These are phyloP conservation scores for Cytospora leucostoma DNA, from an alignment of 2,329 filamentous ascomycete genomes.

Conservation along the genomic window DNA sequence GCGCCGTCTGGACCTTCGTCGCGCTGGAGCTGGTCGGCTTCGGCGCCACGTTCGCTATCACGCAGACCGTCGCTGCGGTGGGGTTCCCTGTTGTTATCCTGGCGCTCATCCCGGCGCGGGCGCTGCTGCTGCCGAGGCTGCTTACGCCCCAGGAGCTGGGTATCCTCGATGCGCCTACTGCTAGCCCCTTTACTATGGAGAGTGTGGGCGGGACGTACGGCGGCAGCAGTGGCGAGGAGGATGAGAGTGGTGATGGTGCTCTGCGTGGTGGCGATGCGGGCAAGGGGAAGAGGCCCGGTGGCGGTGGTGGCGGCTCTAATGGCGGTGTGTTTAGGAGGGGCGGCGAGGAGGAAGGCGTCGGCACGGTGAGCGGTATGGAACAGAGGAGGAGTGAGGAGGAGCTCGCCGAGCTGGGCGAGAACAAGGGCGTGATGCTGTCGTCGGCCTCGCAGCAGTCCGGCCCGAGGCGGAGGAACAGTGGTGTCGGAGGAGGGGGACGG, in stretches of 20 bases:
- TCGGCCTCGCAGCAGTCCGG: slow-evolving; percentile 14
- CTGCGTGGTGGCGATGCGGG: slow-evolving; percentile 15
- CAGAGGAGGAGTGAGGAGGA: slow-evolving; percentile 37
- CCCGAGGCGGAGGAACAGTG: slow-evolving; percentile 28
- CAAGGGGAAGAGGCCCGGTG: neutral
- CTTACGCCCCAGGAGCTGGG: slow-evolving; percentile 63
- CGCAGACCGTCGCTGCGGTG: slow-evolving; percentile 77
- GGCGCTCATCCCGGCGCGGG: slow-evolving; percentile 65
- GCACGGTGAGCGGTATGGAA: slow-evolving; percentile 11
- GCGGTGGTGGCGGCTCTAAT: neutral
- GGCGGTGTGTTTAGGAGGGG: slow-evolving; percentile 21
- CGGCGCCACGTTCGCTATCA: slow-evolving; percentile 78
- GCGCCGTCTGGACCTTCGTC: slow-evolving; percentile 72
- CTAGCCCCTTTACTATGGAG: slow-evolving; percentile 75
- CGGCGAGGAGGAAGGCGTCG: slow-evolving; percentile 21
- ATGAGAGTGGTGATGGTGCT: slow-evolving; percentile 18
- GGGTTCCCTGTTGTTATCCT: slow-evolving; percentile 78
- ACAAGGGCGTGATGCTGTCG: slow-evolving; percentile 23
- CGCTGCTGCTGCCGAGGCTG: slow-evolving; percentile 62
- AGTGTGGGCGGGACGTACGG: slow-evolving; percentile 66
- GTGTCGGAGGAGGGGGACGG: slow-evolving; percentile 4
- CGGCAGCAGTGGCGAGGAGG: slow-evolving; percentile 18
- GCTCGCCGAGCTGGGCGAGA: slow-evolving; percentile 41
- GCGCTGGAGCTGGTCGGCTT: slow-evolving; percentile 69
- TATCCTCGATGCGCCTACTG: slow-evolving; percentile 71